phyloP scores from a whole-genome alignment of 345 rosid species.

The Eucalyptus brandiana region DNA sequence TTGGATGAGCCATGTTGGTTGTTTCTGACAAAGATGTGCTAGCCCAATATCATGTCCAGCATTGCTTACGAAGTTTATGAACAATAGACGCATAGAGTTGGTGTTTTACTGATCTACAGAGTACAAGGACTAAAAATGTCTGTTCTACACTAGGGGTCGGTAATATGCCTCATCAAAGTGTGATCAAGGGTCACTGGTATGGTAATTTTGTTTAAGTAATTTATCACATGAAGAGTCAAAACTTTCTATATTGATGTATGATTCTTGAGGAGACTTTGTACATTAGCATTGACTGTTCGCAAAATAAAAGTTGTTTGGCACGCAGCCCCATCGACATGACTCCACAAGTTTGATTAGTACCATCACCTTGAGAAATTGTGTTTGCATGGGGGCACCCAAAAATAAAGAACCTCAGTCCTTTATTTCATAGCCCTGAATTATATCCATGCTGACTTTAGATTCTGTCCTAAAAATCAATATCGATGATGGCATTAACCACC shows the following conservation, averaged over 20 bases:
- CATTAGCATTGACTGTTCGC: not conserved
- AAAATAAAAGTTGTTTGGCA: not conserved
- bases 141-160: not conserved
- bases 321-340: not conserved
- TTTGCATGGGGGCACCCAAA: not conserved
- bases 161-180: not conserved
- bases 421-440: not conserved
- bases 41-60: not conserved
- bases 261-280: not conserved
- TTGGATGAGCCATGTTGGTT: not conserved
- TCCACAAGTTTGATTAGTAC: not conserved
- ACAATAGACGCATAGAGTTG: not conserved
- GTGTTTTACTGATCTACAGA: not conserved
- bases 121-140: not conserved
- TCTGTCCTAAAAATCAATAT: not conserved
- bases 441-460: not conserved
- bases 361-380: not conserved
- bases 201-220: not conserved
- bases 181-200: not conserved
- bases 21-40: not conserved
- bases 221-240: not conserved
- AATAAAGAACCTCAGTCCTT: not conserved
- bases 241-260: not conserved
- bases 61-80: not conserved
- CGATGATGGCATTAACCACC: not conserved